Conservation (phyloP, 345 rosid species). For the Salix brachista region DNA sequence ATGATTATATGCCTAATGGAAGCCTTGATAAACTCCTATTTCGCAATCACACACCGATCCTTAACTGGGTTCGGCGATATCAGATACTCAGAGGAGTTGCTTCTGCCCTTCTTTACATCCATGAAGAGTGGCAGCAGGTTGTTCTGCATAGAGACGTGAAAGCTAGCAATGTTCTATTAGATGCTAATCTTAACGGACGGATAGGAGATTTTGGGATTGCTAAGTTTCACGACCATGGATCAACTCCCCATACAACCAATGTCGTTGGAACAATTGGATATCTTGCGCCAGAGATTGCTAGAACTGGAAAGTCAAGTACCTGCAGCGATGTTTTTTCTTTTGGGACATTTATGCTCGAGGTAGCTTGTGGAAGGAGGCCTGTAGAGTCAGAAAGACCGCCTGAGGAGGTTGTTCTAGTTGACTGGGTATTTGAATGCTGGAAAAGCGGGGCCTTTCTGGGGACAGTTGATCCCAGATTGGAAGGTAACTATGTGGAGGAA, state of each 20-base stretch:
- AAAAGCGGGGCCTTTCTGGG: constrained; percentile 6
- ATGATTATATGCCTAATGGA: constrained; percentile 23
- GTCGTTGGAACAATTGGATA: constrained; percentile 20
- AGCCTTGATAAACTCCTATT: constrained; percentile 18
- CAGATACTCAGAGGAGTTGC: constrained; percentile 17
- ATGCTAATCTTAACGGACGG: constrained; percentile 13
- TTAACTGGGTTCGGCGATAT: constrained; percentile 10
- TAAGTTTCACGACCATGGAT: constrained; percentile 17
- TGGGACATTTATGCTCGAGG: constrained; percentile 15
- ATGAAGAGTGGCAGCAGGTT: constrained; percentile 19
- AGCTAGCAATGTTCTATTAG: constrained; percentile 18
- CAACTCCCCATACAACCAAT: constrained; percentile 16
- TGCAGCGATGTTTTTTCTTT: constrained; percentile 16
- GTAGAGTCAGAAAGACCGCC: background rate
- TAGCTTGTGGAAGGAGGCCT: constrained; percentile 16
- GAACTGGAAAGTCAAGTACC: constrained; percentile 14
- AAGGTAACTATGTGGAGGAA: constrained; percentile 2
- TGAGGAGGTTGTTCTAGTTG: constrained; percentile 7
- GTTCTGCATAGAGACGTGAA: constrained; percentile 21
- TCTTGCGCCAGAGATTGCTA: constrained; percentile 15
- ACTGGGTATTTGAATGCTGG: constrained; percentile 14
- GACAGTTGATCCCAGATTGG: constrained; percentile 14
- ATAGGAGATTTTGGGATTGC: constrained; percentile 23
- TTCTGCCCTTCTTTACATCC: constrained; percentile 14
- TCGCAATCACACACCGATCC: background rate